A percentile compares a stretch with the other conserved stretches of the same genome.
These are phyloP conservation scores for Hypoxylon lienhwacheense DNA, from an alignment of 495 filamentous ascomycete species.

Conservation along the genomic window DNA sequence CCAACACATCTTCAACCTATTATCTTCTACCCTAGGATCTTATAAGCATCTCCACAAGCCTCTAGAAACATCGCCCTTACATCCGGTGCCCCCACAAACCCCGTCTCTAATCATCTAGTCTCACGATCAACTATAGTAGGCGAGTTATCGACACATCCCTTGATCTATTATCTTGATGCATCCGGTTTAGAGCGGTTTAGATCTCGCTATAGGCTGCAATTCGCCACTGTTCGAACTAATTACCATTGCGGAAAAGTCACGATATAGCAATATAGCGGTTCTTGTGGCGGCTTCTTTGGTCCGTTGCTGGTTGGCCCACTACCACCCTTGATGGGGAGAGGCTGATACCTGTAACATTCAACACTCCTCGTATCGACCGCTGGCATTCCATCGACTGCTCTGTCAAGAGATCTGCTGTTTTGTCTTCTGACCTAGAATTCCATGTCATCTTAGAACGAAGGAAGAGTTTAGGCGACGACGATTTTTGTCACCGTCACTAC, in stretches of 20 bases:
- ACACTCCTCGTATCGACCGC: constrained; percentile 11
- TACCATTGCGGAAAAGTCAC: constrained; percentile 15
- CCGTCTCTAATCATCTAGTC: constrained; percentile 27
- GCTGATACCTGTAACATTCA: constrained; percentile 15
- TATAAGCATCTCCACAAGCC: constrained; percentile 22
- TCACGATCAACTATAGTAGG: constrained; percentile 14
- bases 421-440: constrained; percentile 1
- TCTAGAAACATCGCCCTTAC: constrained; percentile 31
- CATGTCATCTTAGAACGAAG: constrained; percentile 20
- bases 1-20: constrained; percentile 4
- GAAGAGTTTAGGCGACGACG: constrained; percentile 9
- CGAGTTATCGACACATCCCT: constrained; percentile 12
- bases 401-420: neutral
- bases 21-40: no score
- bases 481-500: constrained; percentile 7
- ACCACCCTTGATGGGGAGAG: constrained; percentile 6
- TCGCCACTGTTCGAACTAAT: constrained; percentile 18
- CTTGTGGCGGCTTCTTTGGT: constrained; percentile 5
- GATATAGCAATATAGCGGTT: constrained; percentile 16
- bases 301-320: constrained; percentile 10
- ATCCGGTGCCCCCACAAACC: constrained; percentile 14
- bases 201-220: constrained; percentile 13
- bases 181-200: constrained; percentile 2
- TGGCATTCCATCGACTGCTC: constrained; percentile 7
- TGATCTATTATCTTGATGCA: constrained; percentile 7